These are phyloP conservation scores for Paspalum vaginatum DNA, from an alignment of 176 grass and related monocot genomes.

Conservation along the genomic window DNA sequence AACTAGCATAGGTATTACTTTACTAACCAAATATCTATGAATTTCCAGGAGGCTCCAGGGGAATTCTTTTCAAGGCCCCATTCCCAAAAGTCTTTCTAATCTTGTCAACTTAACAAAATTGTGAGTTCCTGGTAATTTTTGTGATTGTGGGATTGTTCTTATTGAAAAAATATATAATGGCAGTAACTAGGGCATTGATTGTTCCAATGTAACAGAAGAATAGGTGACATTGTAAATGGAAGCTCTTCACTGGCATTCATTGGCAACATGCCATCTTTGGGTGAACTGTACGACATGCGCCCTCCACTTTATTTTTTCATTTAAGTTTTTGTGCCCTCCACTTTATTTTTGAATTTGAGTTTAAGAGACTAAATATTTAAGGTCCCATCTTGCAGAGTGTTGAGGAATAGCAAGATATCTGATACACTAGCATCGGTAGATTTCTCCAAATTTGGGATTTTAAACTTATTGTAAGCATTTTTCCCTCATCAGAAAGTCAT, in stretches of 20 bases:
- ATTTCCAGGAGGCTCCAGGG: slow-evolving; percentile 78
- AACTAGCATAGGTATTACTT: background rate
- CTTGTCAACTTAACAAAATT: slow-evolving; percentile 64
- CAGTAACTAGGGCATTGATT: slow-evolving; percentile 1
- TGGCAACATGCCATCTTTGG: slow-evolving; percentile 64
- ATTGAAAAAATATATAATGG: slow-evolving; percentile 13
- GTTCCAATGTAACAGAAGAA: slow-evolving; percentile 55
- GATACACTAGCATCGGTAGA: slow-evolving; percentile 59
- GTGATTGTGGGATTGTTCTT: background rate
- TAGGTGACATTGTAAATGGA: slow-evolving; percentile 74
- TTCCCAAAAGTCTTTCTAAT: slow-evolving; percentile 76
- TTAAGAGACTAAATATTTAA: slow-evolving; percentile 27
- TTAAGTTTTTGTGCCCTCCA: slow-evolving; percentile 1
- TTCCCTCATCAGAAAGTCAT: background rate
- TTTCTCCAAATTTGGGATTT: slow-evolving; percentile 56
- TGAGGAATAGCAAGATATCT: slow-evolving; percentile 81
- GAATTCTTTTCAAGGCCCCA: slow-evolving; percentile 84
- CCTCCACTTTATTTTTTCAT: background rate
- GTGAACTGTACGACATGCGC: slow-evolving; percentile 53
- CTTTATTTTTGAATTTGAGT: slow-evolving; percentile 16
- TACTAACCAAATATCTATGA: slow-evolving; percentile 27
- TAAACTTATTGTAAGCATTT: slow-evolving; percentile 56
- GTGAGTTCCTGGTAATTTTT: slow-evolving; percentile 51
- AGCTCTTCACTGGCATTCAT: slow-evolving; percentile 71
- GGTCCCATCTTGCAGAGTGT: slow-evolving; percentile 51